phyloP scores from a whole-genome alignment of 768 basidiomycete species.

The Leucocoprinus birnbaumii region DNA sequence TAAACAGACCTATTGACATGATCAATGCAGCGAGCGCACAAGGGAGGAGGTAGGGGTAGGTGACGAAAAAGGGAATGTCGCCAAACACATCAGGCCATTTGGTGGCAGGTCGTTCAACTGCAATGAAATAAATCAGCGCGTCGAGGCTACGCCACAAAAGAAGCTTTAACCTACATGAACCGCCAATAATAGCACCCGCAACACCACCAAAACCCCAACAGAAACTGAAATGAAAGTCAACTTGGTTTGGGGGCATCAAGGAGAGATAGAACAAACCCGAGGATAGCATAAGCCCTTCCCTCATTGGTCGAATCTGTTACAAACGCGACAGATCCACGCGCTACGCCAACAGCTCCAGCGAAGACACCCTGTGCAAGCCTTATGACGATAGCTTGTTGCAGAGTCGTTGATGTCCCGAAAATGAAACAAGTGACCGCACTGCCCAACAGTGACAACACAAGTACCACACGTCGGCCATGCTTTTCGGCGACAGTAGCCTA shows the following conservation, averaged over 20 bases:
- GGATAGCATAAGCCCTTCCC: slow-evolving; percentile 89
- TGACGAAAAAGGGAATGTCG: slow-evolving; percentile 60
- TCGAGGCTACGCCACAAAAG: neutral
- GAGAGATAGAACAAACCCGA: slow-evolving; percentile 52
- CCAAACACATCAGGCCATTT: slow-evolving; percentile 85
- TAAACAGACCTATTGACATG: slow-evolving; percentile 60
- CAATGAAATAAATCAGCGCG: slow-evolving; percentile 15
- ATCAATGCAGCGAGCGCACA: slow-evolving; percentile 75
- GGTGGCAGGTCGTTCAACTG: slow-evolving; percentile 79
- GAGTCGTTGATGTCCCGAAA: slow-evolving; percentile 74
- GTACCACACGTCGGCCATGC: slow-evolving; percentile 83
- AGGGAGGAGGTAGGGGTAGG: slow-evolving; percentile 90
- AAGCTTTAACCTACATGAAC: slow-evolving; percentile 57
- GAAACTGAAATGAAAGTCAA: slow-evolving; percentile 56
- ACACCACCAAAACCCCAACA: slow-evolving; percentile 98
- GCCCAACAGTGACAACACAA: slow-evolving; percentile 83
- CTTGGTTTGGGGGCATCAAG: slow-evolving; percentile 4
- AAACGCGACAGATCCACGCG: slow-evolving; percentile 81
- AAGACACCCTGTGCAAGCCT: slow-evolving; percentile 91
- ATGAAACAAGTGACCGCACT: slow-evolving; percentile 74
- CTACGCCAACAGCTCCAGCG: slow-evolving; percentile 92
- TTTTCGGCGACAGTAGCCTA: slow-evolving; percentile 92
- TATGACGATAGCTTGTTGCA: slow-evolving; percentile 80
- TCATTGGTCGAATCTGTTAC: slow-evolving; percentile 93
- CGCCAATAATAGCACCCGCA: slow-evolving; percentile 82